Base-by-base conservation (phyloP, 768 basidiomycete genomes). In the Tricholoma saponaceum region DNA sequence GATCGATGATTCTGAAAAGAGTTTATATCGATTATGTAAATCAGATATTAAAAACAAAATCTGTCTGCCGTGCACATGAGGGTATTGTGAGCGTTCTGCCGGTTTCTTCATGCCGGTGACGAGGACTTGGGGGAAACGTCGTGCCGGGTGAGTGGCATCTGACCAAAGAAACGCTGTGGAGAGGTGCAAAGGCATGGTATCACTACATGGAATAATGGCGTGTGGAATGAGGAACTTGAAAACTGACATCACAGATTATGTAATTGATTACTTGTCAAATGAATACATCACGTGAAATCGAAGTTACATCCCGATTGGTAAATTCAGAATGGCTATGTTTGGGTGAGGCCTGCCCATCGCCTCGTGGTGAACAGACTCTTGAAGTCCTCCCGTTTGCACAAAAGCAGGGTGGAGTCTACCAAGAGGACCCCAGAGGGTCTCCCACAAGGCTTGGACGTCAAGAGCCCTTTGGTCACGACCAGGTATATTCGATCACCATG, bases 291-390 rank as follows among this genome's bases (percentile, higher is more conserved):
- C 66, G 67, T 68, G 67, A 51, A 22, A 52, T 53, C 14, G 35
- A 30, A 51, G 52, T 58, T 51, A 52, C 47, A 33, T 41, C 58
- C 55, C 54, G 39, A 59, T 61, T 58, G 57, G 50, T 54, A 55
- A 18, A 50, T 41, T 51, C 47, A 53, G 44, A 57, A 56, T 50
- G 41, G 56, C 51, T 41, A 35, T 60, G 57, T 60, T 65, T 65
- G 58, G 60, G 59, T 55, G 60, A 58, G 56, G 41, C 58, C 63
- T 52, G 54, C 61, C n/a, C 58, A 67, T 64, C 63, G 68, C 71
- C 74, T 75, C 74, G 74, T 76, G 74, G 65, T 59, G 61, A 55
- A 63, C 59, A 63, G 60, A 51, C 55, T 58, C 58, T 60, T 51
- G 43, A 44, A 56, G 18, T 58, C 52, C 59, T 62, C 59, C 61